phyloP scores from a whole-genome alignment of 2,329 filamentous ascomycete species.

The Penicillium janthinellum region DNA sequence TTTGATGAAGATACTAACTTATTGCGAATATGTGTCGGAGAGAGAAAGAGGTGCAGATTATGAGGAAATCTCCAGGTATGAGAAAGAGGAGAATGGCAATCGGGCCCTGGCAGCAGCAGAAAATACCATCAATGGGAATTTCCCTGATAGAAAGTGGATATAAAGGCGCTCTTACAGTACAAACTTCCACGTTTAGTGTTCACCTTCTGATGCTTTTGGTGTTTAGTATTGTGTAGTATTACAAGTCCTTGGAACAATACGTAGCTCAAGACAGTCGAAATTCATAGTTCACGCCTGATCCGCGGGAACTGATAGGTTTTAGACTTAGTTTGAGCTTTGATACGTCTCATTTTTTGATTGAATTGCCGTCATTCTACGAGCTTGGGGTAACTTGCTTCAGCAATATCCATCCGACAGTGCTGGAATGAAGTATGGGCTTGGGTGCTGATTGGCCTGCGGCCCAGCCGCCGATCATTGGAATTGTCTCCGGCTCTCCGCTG shows the following conservation, averaged over 20 bases:
- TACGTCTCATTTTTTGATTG: background rate
- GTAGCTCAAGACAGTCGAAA: background rate
- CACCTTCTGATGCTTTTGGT: no score
- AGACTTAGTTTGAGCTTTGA: no score
- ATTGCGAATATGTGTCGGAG: background rate
- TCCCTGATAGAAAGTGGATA: background rate
- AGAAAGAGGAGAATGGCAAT: background rate
- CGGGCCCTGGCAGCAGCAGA: background rate
- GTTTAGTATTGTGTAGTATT: background rate
- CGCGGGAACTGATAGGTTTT: background rate
- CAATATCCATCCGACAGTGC: background rate
- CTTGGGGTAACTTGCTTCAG: background rate
- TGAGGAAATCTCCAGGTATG: background rate
- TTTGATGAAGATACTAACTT: background rate
- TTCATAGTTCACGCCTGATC: background rate
- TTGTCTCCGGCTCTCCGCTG: conserved; percentile 4
- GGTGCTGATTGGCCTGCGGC: conserved; percentile 7
- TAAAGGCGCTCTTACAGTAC: background rate
- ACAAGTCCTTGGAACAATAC: background rate
- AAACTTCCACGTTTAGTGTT: background rate
- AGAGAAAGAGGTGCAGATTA: background rate
- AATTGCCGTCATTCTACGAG: no score
- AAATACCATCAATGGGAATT: background rate
- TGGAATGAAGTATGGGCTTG: background rate
- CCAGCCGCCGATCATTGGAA: background rate